These are phyloP conservation scores for Microdochium trichocladiopsis DNA, from an alignment of 2,329 filamentous ascomycete species.

Conservation along the genomic window DNA sequence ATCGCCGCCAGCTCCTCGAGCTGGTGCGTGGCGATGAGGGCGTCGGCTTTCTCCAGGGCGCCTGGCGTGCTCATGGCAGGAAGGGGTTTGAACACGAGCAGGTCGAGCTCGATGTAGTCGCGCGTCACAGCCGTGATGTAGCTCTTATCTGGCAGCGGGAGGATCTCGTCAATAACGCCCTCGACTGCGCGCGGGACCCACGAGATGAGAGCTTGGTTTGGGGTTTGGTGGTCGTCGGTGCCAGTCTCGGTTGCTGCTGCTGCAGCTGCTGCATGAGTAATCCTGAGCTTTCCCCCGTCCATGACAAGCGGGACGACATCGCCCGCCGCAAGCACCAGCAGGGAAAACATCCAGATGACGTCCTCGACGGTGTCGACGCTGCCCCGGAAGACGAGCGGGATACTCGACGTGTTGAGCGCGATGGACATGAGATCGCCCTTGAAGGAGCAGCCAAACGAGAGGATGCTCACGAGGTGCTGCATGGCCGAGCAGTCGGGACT, in stretches of 20 bases:
- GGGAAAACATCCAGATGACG: conserved; percentile 9
- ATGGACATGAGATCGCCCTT: conserved; percentile 13
- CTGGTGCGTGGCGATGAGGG: background rate
- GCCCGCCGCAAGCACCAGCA: conserved; percentile 9
- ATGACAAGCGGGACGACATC: conserved; percentile 9
- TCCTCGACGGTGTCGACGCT: conserved; percentile 4
- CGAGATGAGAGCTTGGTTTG: conserved; percentile 3
- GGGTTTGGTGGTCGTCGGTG: background rate
- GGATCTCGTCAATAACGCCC: background rate
- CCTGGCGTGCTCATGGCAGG: conserved; percentile 2
- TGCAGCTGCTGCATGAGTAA: background rate
- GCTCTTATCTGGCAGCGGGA: background rate
- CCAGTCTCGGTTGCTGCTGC: background rate
- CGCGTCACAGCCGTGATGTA: conserved; percentile 7
- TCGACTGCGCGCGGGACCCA: conserved; percentile 6
- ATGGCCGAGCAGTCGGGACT: conserved; percentile 2
- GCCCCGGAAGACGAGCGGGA: conserved; percentile 9
- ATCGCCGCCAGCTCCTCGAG: background rate
- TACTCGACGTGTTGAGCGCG: conserved; percentile 13
- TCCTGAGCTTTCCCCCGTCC: conserved; percentile 1
- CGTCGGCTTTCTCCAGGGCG: background rate
- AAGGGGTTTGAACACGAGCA: conserved; percentile 6
- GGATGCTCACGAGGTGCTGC: conserved; percentile 11
- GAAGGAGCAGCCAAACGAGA: conserved; percentile 8
- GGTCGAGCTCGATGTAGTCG: conserved; percentile 13